Evolutionary conservation across 495 filamentous ascomycete genomes (phyloP), one percentile per base, ranked within the genome.

Genomic region (Daldinia bambusicola): DNA sequence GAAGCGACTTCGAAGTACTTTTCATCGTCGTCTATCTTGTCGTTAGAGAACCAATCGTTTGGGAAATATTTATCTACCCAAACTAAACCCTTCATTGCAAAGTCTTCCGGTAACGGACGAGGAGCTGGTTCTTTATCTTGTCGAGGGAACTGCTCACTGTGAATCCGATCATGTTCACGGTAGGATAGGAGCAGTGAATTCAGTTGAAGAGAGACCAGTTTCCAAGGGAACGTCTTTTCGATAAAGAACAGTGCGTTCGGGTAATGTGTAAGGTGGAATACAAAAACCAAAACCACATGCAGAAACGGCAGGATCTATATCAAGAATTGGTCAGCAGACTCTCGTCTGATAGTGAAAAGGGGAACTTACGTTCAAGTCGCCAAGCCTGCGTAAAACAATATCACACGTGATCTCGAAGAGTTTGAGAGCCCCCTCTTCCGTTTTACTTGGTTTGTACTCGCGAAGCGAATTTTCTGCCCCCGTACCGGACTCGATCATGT

Each of bases 41-140:
- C 86, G 57, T 86, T 84, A 3, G 83, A 76, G 73, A 97, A 97
- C 84, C 90, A 97, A 1, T 81, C 76, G 0, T 81, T 68, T 0
- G 92, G 92, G 61, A 89, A 95, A 63, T 93, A 92, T 9, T 79
- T 75, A 45, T 88, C 84, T 4, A 86, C 87, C 88, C 90, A 97
- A 3, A 89, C 74, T 18, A 94, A 85, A 0, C 94, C 95, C 5
- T 91, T 86, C 61, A 97, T 88, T 0, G 89, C 82, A 66, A 89
- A 97, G 69, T 99, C 95, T 68, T 98, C 95, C 0, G 93, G 89
- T 0, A 97, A 76, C 4, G 93, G 93, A n/a, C 86, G 81, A 7
- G 74, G 80, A 7, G 59, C 52, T 13, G 74, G 75, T 22, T 81
- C 85, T 45, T 88, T 84, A 2, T 88, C 82, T 6, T 83, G 75